A percentile compares a stretch with the other conserved stretches of the same genome.
Evolutionary conservation across 768 basidiomycete genomes (phyloP).

Genomic region (Mrakia blollopis): DNA sequence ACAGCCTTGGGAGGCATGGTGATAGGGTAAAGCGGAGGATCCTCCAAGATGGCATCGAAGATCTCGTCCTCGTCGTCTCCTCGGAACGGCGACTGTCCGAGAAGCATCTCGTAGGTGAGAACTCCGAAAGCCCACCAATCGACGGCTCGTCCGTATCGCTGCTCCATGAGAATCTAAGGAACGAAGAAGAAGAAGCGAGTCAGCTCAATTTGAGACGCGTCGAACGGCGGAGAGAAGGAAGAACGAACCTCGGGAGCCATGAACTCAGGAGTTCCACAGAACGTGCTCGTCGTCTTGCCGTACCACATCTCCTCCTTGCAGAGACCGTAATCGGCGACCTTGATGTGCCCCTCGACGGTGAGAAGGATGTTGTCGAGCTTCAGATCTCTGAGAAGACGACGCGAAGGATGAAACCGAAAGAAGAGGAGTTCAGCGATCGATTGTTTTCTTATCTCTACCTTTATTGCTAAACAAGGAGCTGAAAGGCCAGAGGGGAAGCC

Average conservation of each 20-base stretch:
- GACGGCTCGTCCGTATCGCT: constrained; percentile 95
- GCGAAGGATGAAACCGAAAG: neutral
- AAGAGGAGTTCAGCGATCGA: neutral
- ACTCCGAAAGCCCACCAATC: constrained; percentile 99
- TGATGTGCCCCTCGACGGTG: constrained; percentile 94
- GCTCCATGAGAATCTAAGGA: constrained; percentile 88
- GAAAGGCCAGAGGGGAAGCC: neutral
- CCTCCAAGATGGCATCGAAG: constrained; percentile 97
- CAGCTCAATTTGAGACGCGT: neutral
- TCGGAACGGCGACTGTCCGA: constrained; percentile 98
- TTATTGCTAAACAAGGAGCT: too few species aligned
- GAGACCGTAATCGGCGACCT: constrained; percentile 97
- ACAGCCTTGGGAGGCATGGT: constrained; percentile 98
- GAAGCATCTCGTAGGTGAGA: constrained; percentile 94
- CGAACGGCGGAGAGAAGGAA: neutral
- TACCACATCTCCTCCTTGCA: constrained; percentile 99
- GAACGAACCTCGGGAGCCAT: constrained; percentile 92
- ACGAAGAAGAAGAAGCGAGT: neutral
- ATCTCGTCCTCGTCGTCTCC: constrained; percentile 99
- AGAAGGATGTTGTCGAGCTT: constrained; percentile 97
- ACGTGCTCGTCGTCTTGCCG: constrained; percentile 92
- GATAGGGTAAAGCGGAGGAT: constrained; percentile 96
- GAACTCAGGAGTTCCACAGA: constrained; percentile 98
- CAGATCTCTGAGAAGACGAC: constrained; percentile 62
- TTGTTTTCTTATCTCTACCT: too few species aligned